Evolutionary conservation across 306 rosid species (phyloP).

Genomic region (Ochetophila trinervis): DNA sequence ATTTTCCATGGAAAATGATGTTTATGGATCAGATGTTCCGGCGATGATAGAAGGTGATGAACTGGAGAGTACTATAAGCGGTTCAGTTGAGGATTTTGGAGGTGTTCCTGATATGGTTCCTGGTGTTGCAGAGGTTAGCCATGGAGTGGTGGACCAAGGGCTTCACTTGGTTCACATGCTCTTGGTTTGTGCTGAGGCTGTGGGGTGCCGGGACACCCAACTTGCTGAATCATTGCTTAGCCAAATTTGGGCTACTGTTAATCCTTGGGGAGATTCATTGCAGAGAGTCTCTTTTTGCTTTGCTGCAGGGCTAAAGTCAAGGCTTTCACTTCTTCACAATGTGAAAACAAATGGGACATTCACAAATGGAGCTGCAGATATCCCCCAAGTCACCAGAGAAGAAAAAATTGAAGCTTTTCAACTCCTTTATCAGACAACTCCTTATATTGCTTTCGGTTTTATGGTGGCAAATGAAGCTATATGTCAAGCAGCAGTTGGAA

Average conservation of each 20-base stretch:
- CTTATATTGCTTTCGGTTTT: conserved; percentile 65
- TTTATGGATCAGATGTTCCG: conserved; percentile 24
- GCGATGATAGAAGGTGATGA: conserved; percentile 40
- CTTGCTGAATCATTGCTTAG: conserved; percentile 51
- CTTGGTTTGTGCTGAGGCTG: conserved; percentile 79
- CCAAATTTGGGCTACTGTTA: conserved; percentile 50
- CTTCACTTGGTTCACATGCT: conserved; percentile 70
- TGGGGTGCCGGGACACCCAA: conserved; percentile 60
- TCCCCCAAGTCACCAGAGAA: conserved; percentile 42
- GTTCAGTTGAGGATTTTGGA: conserved; percentile 20
- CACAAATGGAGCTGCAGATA: conserved; percentile 28
- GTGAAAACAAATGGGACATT: conserved; percentile 36
- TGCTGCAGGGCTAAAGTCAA: conserved; percentile 56
- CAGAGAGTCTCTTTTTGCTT: conserved; percentile 65
- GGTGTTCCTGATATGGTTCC: conserved; percentile 25
- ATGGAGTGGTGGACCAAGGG: conserved; percentile 59
- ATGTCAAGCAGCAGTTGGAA: conserved; percentile 54
- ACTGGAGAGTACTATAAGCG: conserved; percentile 19
- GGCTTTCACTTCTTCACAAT: conserved; percentile 58
- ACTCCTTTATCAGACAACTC: conserved; percentile 73
- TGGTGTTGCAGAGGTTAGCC: conserved; percentile 31
- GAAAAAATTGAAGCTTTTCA: conserved; percentile 64
- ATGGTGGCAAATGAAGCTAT: conserved; percentile 84
- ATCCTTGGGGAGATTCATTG: conserved; percentile 62
- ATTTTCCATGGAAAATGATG: conserved; percentile 31